Conservation (phyloP, 2,329 filamentous ascomycete species). For the Penicillium sp. region DNA sequence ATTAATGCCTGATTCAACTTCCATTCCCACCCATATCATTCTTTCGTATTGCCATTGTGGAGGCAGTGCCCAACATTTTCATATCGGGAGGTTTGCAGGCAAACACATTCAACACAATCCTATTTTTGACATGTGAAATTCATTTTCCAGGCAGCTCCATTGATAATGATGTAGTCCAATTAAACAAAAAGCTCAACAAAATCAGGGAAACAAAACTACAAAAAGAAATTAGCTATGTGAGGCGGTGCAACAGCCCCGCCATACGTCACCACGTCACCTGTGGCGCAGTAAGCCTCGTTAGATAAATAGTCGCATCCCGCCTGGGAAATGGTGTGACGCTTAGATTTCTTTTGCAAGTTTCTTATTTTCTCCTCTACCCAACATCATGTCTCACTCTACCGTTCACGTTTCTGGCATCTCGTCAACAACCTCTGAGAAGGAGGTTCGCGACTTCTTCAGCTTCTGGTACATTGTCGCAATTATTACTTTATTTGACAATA, state of each 20-base stretch:
- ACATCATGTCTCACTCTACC: constrained; percentile 60
- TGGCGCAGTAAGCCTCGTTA: constrained; percentile 27
- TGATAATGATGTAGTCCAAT: constrained; percentile 1
- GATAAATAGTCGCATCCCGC: constrained; percentile 10
- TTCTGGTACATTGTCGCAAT: constrained; percentile 59
- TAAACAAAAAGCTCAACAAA: constrained; percentile 6
- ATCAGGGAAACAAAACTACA: neutral
- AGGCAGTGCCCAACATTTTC: constrained; percentile 5
- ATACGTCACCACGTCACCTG: constrained; percentile 36
- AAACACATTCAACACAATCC: constrained; percentile 9
- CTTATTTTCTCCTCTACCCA: neutral
- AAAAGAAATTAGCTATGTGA: constrained; percentile 14
- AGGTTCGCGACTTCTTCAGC: constrained; percentile 95
- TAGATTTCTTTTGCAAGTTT: constrained; percentile 5
- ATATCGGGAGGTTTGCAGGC: constrained; percentile 14
- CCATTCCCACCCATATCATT: neutral
- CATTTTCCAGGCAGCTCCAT: neutral
- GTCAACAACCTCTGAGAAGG: constrained; percentile 76
- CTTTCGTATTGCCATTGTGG: constrained; percentile 3
- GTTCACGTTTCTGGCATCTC: constrained; percentile 92
- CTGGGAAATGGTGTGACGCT: neutral
- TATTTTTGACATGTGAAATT: neutral
- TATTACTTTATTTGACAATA: neutral
- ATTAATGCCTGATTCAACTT: constrained; percentile 9
- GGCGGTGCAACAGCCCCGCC: constrained; percentile 30